Evolutionary conservation across 148 eudicot species (phyloP), one percentile per base, ranked within the genome.

Genomic region (Rhododendron henanense): DNA sequence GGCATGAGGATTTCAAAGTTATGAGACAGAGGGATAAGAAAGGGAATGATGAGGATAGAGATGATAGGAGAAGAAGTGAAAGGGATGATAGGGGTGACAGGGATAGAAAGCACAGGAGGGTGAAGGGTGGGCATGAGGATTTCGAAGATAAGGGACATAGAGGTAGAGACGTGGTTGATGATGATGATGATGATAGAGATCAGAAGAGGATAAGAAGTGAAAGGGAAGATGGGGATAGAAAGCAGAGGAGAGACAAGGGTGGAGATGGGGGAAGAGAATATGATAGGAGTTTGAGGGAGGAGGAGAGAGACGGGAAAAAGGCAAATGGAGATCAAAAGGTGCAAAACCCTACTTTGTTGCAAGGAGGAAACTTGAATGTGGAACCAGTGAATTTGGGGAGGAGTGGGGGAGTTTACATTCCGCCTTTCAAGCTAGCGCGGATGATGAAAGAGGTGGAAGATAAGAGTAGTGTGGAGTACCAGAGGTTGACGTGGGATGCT

Each of bases 401-500:
- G 82, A 94, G 94, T 14, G 99, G 98, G 33, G 98, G 99, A 33
- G 94, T 95, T 37, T 97, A 97, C 48, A 88, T 97, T 81, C 99
- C 99, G 0, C 99, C 98, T 2, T 95, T 92, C 69, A 95, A 93
- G 89, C 87, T 97, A 77, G 97, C 98, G 11, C 85, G 98, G 61
- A 95, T 95, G 99, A 90, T 96, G 94, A 91, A 92, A 71, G 96
- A 94, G 25, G 90, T 96, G 3, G 88, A 96, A 79, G 99, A 96
- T 79, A 96, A 96, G 83, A 92, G 94, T 85, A 93, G 98, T 67
- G 71, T 81, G 1, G 99, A 97, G 75, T 97, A 97, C 59, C 99
- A 97, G 84, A 81, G 98, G 1, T 85, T 95, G 88, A 94, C 98
- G 0, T 97, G 99, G 99, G 99, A 95, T 87, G 99, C 99, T 0